Evolutionary conservation across 2,329 filamentous ascomycete genomes (phyloP).

Genomic region (Exophiala aquamarina): DNA sequence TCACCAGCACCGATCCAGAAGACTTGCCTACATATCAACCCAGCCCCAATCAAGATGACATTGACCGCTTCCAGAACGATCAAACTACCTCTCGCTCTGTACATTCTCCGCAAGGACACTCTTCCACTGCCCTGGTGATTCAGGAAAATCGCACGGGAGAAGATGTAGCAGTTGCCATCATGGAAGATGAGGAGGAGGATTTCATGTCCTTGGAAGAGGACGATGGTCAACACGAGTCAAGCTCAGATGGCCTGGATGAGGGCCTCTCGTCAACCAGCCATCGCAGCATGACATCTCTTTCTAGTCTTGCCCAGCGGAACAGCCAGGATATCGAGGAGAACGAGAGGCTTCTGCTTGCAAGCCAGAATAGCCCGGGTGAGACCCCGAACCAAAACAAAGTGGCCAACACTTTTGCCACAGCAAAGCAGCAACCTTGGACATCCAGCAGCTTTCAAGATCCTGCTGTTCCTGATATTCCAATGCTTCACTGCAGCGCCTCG

Average conservation of each 20-base stretch:
- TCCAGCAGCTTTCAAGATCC: neutral
- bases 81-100: neutral
- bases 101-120: too few relatives aligned
- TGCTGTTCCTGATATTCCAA: slow-evolving; percentile 20
- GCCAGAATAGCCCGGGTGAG: slow-evolving; percentile 4
- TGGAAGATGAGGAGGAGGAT: neutral
- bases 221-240: neutral
- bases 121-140: neutral
- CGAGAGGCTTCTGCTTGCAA: slow-evolving; percentile 4
- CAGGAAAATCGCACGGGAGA: neutral
- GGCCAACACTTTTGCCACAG: neutral
- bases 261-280: neutral
- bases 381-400: neutral
- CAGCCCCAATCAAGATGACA: neutral
- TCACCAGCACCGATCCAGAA: neutral
- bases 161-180: too few relatives aligned
- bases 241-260: neutral
- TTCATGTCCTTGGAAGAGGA: neutral
- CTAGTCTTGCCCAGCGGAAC: slow-evolving; percentile 4
- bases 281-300: neutral
- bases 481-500: slow-evolving; percentile 25
- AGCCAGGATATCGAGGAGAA: slow-evolving; percentile 5
- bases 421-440: too few relatives aligned
- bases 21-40: neutral
- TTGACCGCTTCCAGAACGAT: neutral